Conservation (phyloP, 2,329 filamentous ascomycete species). For the Colletotrichum lini region DNA sequence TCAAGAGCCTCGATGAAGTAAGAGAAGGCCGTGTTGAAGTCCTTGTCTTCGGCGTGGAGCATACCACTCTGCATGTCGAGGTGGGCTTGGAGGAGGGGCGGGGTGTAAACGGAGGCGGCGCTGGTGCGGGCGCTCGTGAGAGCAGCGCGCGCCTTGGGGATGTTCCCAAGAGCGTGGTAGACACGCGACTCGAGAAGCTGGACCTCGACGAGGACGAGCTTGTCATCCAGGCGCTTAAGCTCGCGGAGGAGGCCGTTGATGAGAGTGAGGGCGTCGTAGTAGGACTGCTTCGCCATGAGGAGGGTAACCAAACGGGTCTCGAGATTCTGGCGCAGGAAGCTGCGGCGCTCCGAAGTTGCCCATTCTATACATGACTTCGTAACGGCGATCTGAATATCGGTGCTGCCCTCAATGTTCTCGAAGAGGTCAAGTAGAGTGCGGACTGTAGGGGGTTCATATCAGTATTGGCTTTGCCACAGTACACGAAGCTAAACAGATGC, state of each 20-base stretch:
- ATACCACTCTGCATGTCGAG: conserved; percentile 99
- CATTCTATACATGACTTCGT: conserved; percentile 99
- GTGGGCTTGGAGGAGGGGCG: conserved; percentile 93
- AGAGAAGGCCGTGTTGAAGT: conserved; percentile 98
- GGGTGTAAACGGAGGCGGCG: conserved; percentile 97
- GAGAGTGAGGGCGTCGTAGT: conserved; percentile 95
- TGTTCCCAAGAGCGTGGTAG: conserved; percentile 97
- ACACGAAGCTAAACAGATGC: not conserved
- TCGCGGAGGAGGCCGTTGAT: conserved; percentile 97
- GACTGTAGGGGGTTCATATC: conserved; percentile 68
- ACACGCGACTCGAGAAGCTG: conserved; percentile 97
- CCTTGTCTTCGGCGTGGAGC: conserved; percentile 97
- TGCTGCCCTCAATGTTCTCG: conserved; percentile 91
- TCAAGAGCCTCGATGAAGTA: conserved; percentile 99
- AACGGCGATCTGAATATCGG: conserved; percentile 93
- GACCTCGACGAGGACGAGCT: conserved; percentile 96
- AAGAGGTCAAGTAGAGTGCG: conserved; percentile 97
- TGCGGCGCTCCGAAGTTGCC: conserved; percentile 93
- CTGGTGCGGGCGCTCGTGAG: conserved; percentile 95
- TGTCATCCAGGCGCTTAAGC: conserved; percentile 98
- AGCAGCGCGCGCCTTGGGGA: conserved; percentile 94
- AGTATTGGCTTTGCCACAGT: not conserved
- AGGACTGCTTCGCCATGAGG: conserved; percentile 97
- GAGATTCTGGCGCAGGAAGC: conserved; percentile 97
- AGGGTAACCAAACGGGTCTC: conserved; percentile 92